Percentiles rank a stretch among this genome's conserved stretches.
These are phyloP conservation scores for Claviceps quebecensis DNA, from an alignment of 2,329 filamentous ascomycete genomes.

Conservation along the genomic window DNA sequence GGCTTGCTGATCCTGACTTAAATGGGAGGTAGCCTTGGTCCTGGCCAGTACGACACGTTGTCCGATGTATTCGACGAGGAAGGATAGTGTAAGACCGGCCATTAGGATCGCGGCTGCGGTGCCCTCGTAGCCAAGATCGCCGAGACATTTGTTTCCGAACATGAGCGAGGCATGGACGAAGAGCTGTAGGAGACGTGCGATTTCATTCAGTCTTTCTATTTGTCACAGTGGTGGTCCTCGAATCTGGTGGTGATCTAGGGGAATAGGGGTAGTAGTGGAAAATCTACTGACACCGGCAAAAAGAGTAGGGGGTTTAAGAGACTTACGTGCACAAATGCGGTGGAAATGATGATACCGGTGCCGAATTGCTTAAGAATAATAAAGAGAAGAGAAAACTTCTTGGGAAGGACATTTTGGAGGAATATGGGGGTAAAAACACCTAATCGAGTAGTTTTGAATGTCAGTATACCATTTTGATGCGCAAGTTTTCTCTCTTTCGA, in stretches of 20 bases:
- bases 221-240: too few species aligned
- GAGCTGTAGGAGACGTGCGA: slow-evolving; percentile 32
- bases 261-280: neutral
- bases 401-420: slow-evolving; percentile 41
- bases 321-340: slow-evolving; percentile 52
- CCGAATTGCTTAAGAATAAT: slow-evolving; percentile 60
- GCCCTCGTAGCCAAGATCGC: slow-evolving; percentile 50
- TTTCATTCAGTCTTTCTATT: slow-evolving; percentile 1
- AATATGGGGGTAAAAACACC: slow-evolving; percentile 54
- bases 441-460: slow-evolving; percentile 6
- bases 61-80: slow-evolving; percentile 54
- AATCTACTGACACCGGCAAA: too few species aligned
- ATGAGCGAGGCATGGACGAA: slow-evolving; percentile 60
- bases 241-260: too few species aligned
- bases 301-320: too few species aligned
- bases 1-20: slow-evolving; percentile 14
- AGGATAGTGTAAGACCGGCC: slow-evolving; percentile 60
- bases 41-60: slow-evolving; percentile 39
- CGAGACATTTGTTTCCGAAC: slow-evolving; percentile 58
- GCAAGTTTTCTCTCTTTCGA: neutral
- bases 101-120: slow-evolving; percentile 59
- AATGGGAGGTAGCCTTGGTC: slow-evolving; percentile 13
- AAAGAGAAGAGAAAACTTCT: slow-evolving; percentile 36
- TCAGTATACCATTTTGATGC: neutral
- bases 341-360: slow-evolving; percentile 58